Evolutionary conservation across 352 stramenopile genomes (phyloP), one percentile per base, ranked within the genome.

Genomic region (Halophytophthora batemanensis): DNA sequence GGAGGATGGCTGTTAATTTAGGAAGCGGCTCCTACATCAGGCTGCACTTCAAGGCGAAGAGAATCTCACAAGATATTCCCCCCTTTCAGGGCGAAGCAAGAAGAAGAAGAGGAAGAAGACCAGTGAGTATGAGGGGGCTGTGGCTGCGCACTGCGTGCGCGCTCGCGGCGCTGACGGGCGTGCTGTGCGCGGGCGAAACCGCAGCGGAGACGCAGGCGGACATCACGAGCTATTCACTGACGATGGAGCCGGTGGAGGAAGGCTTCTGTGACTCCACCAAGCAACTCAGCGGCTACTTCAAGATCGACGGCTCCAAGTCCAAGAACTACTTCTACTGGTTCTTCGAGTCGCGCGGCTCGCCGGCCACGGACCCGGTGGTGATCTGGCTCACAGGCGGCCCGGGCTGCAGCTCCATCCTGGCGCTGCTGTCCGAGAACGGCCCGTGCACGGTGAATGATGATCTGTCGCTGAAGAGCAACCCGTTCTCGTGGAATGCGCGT

Each of bases 301-400:
- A 90, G 51, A 86, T 95, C 60, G 56, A 71, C 17, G 75, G 77
- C 21, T 86, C 73, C 56, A 80, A 86, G 66, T 82, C 68, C 38
- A 98, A 98, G 71, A 87, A 98, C 65, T 95, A 98, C 59, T 98
- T 98, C 56, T 98, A 96, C 72, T 98, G 93, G 90, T 96, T 98
- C 69, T 98, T 98, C 59, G 93, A 98, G 70, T 95, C 84, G 22
- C 81, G 87, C 35, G 71, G 77, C 6, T 55, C 71, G 41, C 88
- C 92, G 0, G 56, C 64, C n/a, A 94, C 54, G 11, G 95, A 97
- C 59, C 96, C 96, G 0, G 63, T 99, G 31, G 76, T 99, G 39
- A 82, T 99, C 15, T 99, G 96, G 96, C 82, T 99, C 49, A 98
- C 90, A n/a, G 97, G 96, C 17, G 96, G 96, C 1, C 95, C 96